These are phyloP conservation scores for Aotearoamyces nothofagi DNA, from an alignment of 2,329 filamentous ascomycete species.

Conservation along the genomic window DNA sequence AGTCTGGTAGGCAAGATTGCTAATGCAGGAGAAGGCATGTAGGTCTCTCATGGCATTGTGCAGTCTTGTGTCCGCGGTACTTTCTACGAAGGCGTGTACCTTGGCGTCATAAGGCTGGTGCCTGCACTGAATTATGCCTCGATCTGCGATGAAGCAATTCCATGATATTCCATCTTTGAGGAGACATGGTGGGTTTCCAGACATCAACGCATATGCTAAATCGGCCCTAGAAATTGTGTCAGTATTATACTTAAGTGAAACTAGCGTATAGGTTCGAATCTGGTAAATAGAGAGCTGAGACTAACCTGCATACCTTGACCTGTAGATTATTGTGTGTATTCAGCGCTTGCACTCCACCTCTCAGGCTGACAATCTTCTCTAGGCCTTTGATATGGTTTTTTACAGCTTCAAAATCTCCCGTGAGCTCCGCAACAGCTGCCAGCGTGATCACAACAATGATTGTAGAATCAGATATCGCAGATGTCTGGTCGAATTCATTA, in stretches of 20 bases:
- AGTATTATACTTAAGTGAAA: too few relatives aligned
- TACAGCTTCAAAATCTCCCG: conserved; percentile 16
- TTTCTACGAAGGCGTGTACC: too few relatives aligned
- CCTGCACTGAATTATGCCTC: too few relatives aligned
- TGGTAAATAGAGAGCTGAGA: too few relatives aligned
- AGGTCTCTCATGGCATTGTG: conserved; percentile 13
- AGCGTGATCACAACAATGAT: conserved; percentile 18
- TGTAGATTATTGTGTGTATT: conserved; percentile 20
- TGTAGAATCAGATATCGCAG: conserved; percentile 19
- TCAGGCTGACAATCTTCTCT: conserved; percentile 20
- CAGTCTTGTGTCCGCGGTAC: too few relatives aligned
- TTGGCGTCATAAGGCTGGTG: too few relatives aligned
- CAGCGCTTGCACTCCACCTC: conserved; percentile 21
- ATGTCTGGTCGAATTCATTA: conserved; percentile 11
- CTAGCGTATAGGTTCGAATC: too few relatives aligned
- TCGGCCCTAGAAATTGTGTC: too few relatives aligned
- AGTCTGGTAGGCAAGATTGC: conserved; percentile 14
- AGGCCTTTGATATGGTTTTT: conserved; percentile 22
- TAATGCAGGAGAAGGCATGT: conserved; percentile 14
- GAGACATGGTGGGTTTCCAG: too few relatives aligned
- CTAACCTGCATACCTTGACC: conserved; percentile 21
- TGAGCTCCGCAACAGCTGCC: conserved; percentile 16
- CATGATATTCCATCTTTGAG: too few relatives aligned
- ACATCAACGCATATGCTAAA: too few relatives aligned
- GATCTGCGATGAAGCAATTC: too few relatives aligned